These are phyloP conservation scores for Golovinomyces cichoracearum DNA, from an alignment of 2,329 filamentous ascomycete genomes.

Conservation along the genomic window DNA sequence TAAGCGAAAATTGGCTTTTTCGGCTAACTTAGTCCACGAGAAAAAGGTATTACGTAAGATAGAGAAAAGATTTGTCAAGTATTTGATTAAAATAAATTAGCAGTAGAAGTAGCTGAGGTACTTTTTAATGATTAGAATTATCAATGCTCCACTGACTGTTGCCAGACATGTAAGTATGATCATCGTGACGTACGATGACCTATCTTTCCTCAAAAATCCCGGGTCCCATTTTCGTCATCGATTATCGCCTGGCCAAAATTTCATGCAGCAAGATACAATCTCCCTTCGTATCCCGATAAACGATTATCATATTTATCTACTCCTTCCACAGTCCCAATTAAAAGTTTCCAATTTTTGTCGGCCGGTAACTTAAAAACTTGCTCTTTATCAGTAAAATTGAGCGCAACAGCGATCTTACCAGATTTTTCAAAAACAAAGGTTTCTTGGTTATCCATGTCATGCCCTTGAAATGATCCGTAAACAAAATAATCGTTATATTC, in stretches of 20 bases:
- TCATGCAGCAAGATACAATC: conserved; percentile 12
- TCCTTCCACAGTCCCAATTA: conserved; percentile 7
- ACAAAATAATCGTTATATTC: conserved; percentile 34
- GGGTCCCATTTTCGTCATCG: not conserved
- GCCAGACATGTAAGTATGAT: too few relatives aligned
- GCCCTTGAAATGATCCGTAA: conserved; percentile 29
- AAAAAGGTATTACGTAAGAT: too few relatives aligned
- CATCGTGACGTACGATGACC: too few relatives aligned
- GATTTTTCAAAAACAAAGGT: conserved; percentile 23
- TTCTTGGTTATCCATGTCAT: conserved; percentile 22
- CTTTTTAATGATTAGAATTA: not conserved
- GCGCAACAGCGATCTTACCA: conserved; percentile 17
- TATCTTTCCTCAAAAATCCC: too few relatives aligned
- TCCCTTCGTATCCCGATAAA: conserved; percentile 15
- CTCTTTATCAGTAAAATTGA: conserved; percentile 22
- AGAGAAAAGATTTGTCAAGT: too few relatives aligned
- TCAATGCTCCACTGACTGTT: too few relatives aligned
- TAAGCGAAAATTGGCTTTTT: too few relatives aligned
- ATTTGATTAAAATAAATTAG: not conserved
- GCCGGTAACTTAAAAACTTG: conserved; percentile 9
- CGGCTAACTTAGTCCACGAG: too few relatives aligned
- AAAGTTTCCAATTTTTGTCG: conserved; percentile 11
- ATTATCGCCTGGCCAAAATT: not conserved
- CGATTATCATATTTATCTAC: conserved; percentile 6
- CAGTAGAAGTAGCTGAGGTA: not conserved